A percentile compares a stretch with the other conserved stretches of the same genome.
phyloP scores from a whole-genome alignment of 495 filamentous ascomycete genomes.

The Pseudoneurospora amorphoporcata region DNA sequence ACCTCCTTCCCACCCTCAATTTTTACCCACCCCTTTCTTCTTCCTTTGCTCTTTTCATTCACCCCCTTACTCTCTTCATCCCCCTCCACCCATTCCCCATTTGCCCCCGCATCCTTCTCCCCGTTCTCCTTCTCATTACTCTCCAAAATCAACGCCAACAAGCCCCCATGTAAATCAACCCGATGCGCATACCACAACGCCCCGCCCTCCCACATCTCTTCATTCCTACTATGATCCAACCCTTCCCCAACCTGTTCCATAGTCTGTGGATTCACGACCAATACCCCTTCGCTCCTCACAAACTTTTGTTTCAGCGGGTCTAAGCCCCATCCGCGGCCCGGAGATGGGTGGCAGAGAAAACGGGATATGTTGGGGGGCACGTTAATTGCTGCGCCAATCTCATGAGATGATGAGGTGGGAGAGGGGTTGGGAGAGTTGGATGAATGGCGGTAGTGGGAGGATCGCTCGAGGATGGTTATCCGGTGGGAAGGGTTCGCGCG shows the following conservation, averaged over 20 bases:
- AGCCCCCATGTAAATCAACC: conserved; percentile 33
- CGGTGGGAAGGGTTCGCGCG: conserved; percentile 34
- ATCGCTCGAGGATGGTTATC: conserved; percentile 46
- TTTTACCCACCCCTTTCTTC: conserved; percentile 11
- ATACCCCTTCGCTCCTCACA: conserved; percentile 3
- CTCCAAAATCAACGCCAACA: conserved; percentile 21
- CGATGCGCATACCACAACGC: conserved; percentile 9
- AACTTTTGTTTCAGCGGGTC: conserved; percentile 10
- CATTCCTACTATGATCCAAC: conserved; percentile 3
- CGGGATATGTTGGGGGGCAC: conserved; percentile 44
- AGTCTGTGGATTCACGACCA: not conserved
- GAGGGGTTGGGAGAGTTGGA: not conserved
- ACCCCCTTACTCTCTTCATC: too few species aligned
- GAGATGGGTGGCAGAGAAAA: conserved; percentile 20
- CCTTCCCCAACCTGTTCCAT: conserved; percentile 5
- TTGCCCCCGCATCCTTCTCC: not conserved
- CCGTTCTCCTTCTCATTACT: conserved; percentile 8
- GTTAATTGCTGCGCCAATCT: conserved; percentile 47
- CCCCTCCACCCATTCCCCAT: not conserved
- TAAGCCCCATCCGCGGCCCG: conserved; percentile 21
- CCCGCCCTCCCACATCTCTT: conserved; percentile 1
- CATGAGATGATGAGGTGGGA: conserved; percentile 12
- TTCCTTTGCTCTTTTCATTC: not conserved
- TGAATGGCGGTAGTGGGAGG: conserved; percentile 27
- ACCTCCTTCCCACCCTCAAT: conserved; percentile 20